Evolutionary conservation across 805 yeast genomes (phyloP).

Genomic region (Kodamaea hsintzibuensis): DNA sequence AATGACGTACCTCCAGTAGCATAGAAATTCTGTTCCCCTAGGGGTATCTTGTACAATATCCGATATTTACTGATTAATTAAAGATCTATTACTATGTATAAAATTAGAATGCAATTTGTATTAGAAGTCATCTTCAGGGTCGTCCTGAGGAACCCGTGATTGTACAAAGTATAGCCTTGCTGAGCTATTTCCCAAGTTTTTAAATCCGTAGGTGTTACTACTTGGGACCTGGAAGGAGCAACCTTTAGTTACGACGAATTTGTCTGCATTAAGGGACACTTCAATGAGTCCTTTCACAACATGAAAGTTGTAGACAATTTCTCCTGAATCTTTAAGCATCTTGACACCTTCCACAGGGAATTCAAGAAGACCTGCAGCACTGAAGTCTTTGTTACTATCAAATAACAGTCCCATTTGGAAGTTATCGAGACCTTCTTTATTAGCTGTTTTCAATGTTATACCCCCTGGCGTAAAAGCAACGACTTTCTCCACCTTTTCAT

Average conservation of each 20-base stretch:
- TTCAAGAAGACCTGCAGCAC: conserved; percentile 74
- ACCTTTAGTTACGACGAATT: conserved; percentile 65
- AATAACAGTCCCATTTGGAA: conserved; percentile 66
- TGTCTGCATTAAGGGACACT: conserved; percentile 59
- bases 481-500: conserved; percentile 41
- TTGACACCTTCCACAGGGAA: conserved; percentile 64
- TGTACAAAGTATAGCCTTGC: conserved; percentile 79
- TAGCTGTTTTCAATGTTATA: conserved; percentile 34
- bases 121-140: conserved; percentile 9
- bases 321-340: conserved; percentile 59
- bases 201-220: conserved; percentile 69
- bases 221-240: conserved; percentile 82
- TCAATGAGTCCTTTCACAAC: conserved; percentile 71
- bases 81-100: conserved; percentile 1
- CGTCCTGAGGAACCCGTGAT: conserved; percentile 37
- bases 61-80: conserved; percentile 3
- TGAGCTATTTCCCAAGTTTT: conserved; percentile 56
- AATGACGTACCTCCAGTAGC: not conserved
- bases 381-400: conserved; percentile 58
- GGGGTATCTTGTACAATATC: conserved; percentile 4
- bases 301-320: conserved; percentile 71
- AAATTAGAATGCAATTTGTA: not conserved
- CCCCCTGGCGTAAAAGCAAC: conserved; percentile 69
- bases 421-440: conserved; percentile 42
- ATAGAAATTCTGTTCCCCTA: conserved; percentile 3